Percentiles rank a stretch among this genome's conserved stretches.
Conservation (phyloP, 2,329 filamentous ascomycete species). For the Fusarium nodosum region DNA sequence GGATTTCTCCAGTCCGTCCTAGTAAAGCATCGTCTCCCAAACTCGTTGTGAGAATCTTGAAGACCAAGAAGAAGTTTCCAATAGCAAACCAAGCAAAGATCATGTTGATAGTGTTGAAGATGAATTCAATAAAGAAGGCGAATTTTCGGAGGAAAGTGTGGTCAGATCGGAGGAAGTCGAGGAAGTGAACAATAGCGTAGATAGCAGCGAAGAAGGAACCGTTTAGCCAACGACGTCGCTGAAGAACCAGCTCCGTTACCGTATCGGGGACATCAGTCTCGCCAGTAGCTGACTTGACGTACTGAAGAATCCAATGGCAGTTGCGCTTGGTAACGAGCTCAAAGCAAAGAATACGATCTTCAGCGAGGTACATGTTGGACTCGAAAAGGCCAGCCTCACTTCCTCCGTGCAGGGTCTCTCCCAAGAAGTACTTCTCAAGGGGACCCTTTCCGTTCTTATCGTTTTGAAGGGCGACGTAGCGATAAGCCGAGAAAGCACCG, state of each 20-base stretch:
- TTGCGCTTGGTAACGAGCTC: slow-evolving; percentile 98
- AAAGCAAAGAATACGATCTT: slow-evolving; percentile 99
- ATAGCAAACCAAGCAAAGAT: slow-evolving; percentile 99
- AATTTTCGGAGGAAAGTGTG: slow-evolving; percentile 90
- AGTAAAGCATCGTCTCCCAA: slow-evolving; percentile 78
- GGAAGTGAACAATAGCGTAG: slow-evolving; percentile 94
- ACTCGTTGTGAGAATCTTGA: slow-evolving; percentile 94
- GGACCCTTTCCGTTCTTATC: slow-evolving; percentile 95
- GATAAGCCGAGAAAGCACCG: slow-evolving; percentile 98
- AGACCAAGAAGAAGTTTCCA: slow-evolving; percentile 98
- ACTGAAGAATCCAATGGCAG: slow-evolving; percentile 96
- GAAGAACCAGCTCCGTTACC: slow-evolving; percentile 94
- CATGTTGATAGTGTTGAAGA: slow-evolving; percentile 96
- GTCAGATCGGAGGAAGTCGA: slow-evolving; percentile 94
- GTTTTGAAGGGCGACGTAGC: slow-evolving; percentile 94
- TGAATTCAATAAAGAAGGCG: slow-evolving; percentile 91
- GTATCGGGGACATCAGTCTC: slow-evolving; percentile 97
- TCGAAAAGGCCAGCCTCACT: slow-evolving; percentile 96
- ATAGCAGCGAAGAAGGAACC: slow-evolving; percentile 98
- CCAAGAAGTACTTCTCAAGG: slow-evolving; percentile 95
- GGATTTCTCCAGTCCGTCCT: slow-evolving; percentile 80
- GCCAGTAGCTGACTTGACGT: slow-evolving; percentile 96
- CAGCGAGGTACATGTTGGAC: slow-evolving; percentile 98
- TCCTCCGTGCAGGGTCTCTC: slow-evolving; percentile 94
- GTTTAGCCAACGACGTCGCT: slow-evolving; percentile 97